These are phyloP conservation scores for Pulicaria dysenterica DNA, from an alignment of 129 eudicot genomes.

Conservation along the genomic window DNA sequence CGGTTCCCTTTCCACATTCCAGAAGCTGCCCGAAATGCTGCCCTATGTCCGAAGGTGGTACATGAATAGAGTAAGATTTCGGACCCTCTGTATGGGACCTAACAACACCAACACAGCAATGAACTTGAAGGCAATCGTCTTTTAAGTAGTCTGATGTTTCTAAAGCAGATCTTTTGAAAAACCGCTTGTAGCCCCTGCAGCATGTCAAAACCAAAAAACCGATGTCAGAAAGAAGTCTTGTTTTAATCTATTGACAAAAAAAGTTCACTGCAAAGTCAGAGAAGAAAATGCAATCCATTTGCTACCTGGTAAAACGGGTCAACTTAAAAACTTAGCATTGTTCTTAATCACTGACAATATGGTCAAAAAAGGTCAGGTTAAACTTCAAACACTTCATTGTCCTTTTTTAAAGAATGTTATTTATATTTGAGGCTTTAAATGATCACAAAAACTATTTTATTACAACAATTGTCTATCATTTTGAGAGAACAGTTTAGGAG, in stretches of 20 bases:
- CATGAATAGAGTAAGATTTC: conserved; percentile 65
- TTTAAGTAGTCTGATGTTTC: conserved; percentile 85
- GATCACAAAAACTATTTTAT: too few species aligned
- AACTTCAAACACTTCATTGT: too few species aligned
- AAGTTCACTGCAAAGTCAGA: neutral
- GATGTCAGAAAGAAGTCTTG: neutral
- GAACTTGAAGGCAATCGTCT: conserved; percentile 88
- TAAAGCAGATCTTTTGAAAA: conserved; percentile 61
- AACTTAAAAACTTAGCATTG: too few species aligned
- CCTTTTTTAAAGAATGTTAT: too few species aligned
- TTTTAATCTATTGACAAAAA: neutral
- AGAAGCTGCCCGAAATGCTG: conserved; percentile 84
- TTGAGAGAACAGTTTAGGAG: too few species aligned
- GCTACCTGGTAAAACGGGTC: too few species aligned
- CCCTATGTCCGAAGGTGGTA: conserved; percentile 82
- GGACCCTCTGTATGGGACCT: conserved; percentile 78
- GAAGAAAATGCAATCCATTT: too few species aligned
- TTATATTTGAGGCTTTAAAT: too few species aligned
- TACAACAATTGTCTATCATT: too few species aligned
- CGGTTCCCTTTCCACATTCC: conserved; percentile 72
- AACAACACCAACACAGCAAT: conserved; percentile 89
- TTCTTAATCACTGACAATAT: too few species aligned
- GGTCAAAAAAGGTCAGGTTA: too few species aligned
- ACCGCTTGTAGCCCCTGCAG: conserved; percentile 90
- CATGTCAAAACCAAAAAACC: conserved; percentile 21